Conservation (phyloP, 192 early-diverging fungal species). For the Fimicolochytrium jonesii region DNA sequence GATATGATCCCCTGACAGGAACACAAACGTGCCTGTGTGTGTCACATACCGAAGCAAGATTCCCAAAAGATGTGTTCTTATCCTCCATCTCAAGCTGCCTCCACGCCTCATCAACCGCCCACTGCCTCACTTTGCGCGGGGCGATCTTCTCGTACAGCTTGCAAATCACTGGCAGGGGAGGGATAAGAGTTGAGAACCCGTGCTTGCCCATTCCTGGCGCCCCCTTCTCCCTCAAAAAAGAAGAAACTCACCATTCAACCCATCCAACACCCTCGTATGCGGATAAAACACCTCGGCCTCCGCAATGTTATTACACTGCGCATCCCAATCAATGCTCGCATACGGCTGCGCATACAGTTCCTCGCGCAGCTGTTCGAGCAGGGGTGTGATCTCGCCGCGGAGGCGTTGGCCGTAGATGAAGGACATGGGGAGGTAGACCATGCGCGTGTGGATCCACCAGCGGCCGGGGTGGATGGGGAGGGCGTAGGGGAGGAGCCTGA, state of each 20-base stretch:
- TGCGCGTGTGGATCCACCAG: slow-evolving; percentile 93
- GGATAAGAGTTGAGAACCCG: background rate
- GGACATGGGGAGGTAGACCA: slow-evolving; percentile 94
- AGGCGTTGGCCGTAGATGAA: slow-evolving; percentile 78
- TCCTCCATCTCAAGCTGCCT: slow-evolving; percentile 85
- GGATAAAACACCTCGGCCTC: slow-evolving; percentile 80
- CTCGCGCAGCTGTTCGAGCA: slow-evolving; percentile 74
- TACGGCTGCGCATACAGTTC: slow-evolving; percentile 91
- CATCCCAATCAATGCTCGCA: slow-evolving; percentile 75
- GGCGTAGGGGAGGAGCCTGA: slow-evolving; percentile 70
- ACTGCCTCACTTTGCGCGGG: slow-evolving; percentile 46
- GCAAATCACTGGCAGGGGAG: slow-evolving; percentile 31
- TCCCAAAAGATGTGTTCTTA: slow-evolving; percentile 80
- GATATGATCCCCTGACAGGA: no score
- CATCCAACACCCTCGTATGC: slow-evolving; percentile 70
- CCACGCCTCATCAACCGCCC: slow-evolving; percentile 71
- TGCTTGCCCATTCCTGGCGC: no score
- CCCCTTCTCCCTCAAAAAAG: no score
- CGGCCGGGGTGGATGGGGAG: slow-evolving; percentile 83
- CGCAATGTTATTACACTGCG: slow-evolving; percentile 77
- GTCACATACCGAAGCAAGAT: slow-evolving; percentile 78
- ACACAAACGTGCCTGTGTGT: background rate
- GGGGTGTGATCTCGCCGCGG: slow-evolving; percentile 52
- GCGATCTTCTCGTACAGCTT: slow-evolving; percentile 74
- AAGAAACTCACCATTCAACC: slow-evolving; percentile 58